Conservation (phyloP, 2,329 filamentous ascomycete genomes). For the Metarhizium rileyi region DNA sequence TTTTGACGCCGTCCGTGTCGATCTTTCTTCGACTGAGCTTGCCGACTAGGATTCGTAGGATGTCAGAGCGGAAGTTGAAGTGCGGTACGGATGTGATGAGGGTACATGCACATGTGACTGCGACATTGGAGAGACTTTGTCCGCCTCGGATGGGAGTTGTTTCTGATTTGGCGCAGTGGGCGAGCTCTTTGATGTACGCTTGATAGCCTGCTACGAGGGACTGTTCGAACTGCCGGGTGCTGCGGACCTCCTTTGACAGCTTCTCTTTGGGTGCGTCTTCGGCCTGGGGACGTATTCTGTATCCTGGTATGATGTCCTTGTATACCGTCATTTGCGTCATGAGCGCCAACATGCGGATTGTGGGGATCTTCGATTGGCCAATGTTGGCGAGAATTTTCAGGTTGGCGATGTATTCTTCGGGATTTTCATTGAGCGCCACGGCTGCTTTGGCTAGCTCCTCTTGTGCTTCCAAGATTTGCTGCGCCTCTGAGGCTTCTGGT, state of each 20-base stretch:
- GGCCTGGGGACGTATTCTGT: slow-evolving; percentile 74
- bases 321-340: slow-evolving; percentile 84
- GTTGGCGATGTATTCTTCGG: slow-evolving; percentile 75
- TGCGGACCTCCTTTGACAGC: slow-evolving; percentile 84
- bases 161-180: slow-evolving; percentile 53
- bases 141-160: slow-evolving; percentile 27
- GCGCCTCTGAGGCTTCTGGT: slow-evolving; percentile 59
- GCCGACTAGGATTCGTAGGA: slow-evolving; percentile 77
- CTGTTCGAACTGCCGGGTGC: slow-evolving; percentile 77
- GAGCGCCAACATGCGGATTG: slow-evolving; percentile 77
- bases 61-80: slow-evolving; percentile 89
- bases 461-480: slow-evolving; percentile 80
- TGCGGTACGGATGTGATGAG: slow-evolving; percentile 77
- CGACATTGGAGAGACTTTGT: slow-evolving; percentile 56
- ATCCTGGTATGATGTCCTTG: slow-evolving; percentile 93
- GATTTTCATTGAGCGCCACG: slow-evolving; percentile 74
- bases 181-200: slow-evolving; percentile 68
- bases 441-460: slow-evolving; percentile 86
- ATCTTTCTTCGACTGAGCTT: slow-evolving; percentile 66
- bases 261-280: slow-evolving; percentile 70
- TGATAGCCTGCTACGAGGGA: slow-evolving; percentile 79
- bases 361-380: slow-evolving; percentile 56
- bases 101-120: slow-evolving; percentile 76
- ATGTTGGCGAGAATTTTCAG: slow-evolving; percentile 72
- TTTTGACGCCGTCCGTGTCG: slow-evolving; percentile 69